Evolutionary conservation across 1,284 basidiomycete genomes (phyloP).

Genomic region (Tilletiaria anomala): DNA sequence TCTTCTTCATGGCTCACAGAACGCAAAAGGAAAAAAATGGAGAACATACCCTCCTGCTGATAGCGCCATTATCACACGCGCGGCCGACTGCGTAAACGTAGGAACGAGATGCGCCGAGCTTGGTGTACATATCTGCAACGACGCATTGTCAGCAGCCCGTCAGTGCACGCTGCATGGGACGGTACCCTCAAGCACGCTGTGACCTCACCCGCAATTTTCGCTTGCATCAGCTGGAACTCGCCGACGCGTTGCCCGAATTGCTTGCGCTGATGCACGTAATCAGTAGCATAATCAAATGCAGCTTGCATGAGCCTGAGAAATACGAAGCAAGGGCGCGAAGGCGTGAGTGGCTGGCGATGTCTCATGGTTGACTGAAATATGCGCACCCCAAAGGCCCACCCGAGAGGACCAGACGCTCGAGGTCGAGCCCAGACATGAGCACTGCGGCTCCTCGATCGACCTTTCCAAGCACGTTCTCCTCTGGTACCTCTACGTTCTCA

Average conservation of each 20-base stretch:
- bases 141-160: neutral
- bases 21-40: neutral
- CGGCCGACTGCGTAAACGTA: slow-evolving; percentile 72
- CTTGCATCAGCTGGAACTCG: slow-evolving; percentile 93
- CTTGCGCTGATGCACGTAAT: slow-evolving; percentile 77
- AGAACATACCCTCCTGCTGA: slow-evolving; percentile 50
- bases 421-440: slow-evolving; percentile 83
- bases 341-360: neutral
- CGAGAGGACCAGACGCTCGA: slow-evolving; percentile 77
- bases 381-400: slow-evolving; percentile 57
- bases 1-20: neutral
- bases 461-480: slow-evolving; percentile 68
- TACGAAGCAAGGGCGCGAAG: slow-evolving; percentile 5
- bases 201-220: slow-evolving; percentile 47
- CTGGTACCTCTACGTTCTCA: slow-evolving; percentile 70
- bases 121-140: slow-evolving; percentile 94
- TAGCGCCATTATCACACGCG: slow-evolving; percentile 18
- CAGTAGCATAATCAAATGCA: slow-evolving; percentile 72
- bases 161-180: too few species aligned
- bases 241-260: slow-evolving; percentile 76
- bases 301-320: slow-evolving; percentile 62
- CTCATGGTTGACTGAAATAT: slow-evolving; percentile 5
- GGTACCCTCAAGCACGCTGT: too few species aligned
- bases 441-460: slow-evolving; percentile 68
- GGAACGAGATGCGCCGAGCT: slow-evolving; percentile 67